phyloP scores from a whole-genome alignment of 768 basidiomycete species.

The Tylopilus rubrobrunneus region DNA sequence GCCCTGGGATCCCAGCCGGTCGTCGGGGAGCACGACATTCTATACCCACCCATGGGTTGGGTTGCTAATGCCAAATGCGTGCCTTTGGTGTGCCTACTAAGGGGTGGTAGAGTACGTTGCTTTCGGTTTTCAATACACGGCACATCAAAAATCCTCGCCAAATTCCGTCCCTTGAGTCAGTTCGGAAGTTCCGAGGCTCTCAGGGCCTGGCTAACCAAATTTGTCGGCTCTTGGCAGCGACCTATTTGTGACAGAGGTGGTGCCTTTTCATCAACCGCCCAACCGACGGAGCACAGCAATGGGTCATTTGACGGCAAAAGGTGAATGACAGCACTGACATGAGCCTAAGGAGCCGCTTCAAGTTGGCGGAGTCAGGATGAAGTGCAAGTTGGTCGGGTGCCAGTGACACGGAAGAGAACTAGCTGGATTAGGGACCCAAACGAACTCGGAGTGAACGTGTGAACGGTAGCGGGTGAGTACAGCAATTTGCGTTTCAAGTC shows the following conservation, averaged over 20 bases:
- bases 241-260: conserved; percentile 1
- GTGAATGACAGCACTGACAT: not conserved
- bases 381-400: not conserved
- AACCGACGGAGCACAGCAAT: conserved; percentile 18
- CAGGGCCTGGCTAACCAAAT: conserved; percentile 2
- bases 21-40: not conserved
- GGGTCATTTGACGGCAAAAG: not conserved
- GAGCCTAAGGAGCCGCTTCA: not conserved
- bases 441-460: conserved; percentile 9
- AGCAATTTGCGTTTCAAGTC: conserved; percentile 12
- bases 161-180: not conserved
- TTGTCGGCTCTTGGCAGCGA: conserved; percentile 7
- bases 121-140: not conserved
- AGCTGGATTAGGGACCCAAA: not conserved
- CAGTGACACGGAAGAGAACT: not conserved
- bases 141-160: not conserved
- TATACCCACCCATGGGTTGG: not conserved
- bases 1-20: not conserved
- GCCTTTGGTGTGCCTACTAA: no score
- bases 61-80: no score
- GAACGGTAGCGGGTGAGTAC: conserved; percentile 8
- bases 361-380: not conserved
- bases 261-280: conserved; percentile 8
- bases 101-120: not conserved
- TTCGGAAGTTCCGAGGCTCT: conserved; percentile 11